These are phyloP conservation scores for Quercus lobata DNA, from an alignment of 331 rosid genomes.

Conservation along the genomic window DNA sequence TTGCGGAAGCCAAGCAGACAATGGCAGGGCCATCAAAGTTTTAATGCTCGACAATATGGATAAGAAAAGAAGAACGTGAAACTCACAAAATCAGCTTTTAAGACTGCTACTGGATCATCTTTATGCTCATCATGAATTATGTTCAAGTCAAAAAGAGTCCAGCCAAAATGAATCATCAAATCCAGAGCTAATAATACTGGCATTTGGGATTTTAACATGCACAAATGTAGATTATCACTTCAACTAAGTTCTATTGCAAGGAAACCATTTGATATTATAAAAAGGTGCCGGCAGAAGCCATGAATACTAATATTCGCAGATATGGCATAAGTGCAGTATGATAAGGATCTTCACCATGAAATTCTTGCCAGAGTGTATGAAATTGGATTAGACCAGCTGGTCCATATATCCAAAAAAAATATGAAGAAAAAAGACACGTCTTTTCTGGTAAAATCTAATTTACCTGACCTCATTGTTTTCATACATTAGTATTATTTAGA, in stretches of 20 bases:
- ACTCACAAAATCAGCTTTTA: conserved; percentile 63
- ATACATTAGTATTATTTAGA: not conserved
- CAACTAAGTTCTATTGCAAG: not conserved
- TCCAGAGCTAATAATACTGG: conserved; percentile 40
- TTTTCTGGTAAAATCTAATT: not conserved
- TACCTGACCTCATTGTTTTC: not conserved
- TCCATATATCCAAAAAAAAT: not conserved
- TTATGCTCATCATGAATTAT: conserved; percentile 45
- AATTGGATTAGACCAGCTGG: not conserved
- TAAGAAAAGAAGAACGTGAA: not conserved
- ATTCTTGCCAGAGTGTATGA: not conserved
- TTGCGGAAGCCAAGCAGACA: too few species aligned
- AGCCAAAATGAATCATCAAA: conserved; percentile 38
- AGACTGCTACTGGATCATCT: conserved; percentile 32
- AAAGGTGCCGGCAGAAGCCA: not conserved
- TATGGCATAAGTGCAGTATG: not conserved
- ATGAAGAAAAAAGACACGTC: not conserved
- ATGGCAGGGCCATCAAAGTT: too few species aligned
- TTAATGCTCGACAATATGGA: not conserved
- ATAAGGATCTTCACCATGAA: not conserved
- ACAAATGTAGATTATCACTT: not conserved
- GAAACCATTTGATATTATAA: not conserved
- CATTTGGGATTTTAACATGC: conserved; percentile 53
- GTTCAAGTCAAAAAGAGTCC: conserved; percentile 56
- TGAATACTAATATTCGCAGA: not conserved